A percentile compares a stretch with the other conserved stretches of the same genome.
These are phyloP conservation scores for Teratosphaeria gauchensis DNA, from an alignment of 2,329 filamentous ascomycete species.

Conservation along the genomic window DNA sequence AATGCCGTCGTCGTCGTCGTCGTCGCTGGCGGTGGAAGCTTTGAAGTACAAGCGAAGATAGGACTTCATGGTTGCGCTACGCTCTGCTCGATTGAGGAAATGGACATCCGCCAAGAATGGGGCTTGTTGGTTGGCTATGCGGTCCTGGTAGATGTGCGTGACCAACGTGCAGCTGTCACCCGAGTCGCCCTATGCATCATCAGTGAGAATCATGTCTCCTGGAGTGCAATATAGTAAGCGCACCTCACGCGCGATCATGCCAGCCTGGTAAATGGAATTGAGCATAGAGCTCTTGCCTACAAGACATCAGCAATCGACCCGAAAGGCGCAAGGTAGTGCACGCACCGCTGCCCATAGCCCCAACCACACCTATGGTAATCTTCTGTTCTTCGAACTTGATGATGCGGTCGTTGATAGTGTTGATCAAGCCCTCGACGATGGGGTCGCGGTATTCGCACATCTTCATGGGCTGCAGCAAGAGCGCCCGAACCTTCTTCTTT, in stretches of 20 bases:
- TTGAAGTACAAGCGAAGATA: constrained; percentile 5
- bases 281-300: constrained; percentile 14
- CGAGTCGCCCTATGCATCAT: constrained; percentile 7
- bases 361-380: constrained; percentile 7
- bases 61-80: constrained; percentile 3
- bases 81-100: constrained; percentile 8
- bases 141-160: constrained; percentile 7
- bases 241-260: constrained; percentile 12
- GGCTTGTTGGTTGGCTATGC: constrained; percentile 5
- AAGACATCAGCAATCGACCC: neutral
- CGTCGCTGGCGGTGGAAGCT: neutral
- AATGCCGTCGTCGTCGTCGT: neutral
- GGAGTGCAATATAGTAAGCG: too few species aligned
- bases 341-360: constrained; percentile 12
- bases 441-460: constrained; percentile 1
- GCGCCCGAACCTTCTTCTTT: neutral
- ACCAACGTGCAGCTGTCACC: constrained; percentile 14
- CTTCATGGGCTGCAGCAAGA: neutral
- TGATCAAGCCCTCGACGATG: constrained; percentile 3
- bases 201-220: too few species aligned
- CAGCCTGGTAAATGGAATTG: constrained; percentile 15
- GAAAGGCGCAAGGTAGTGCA: neutral
- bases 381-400: neutral
- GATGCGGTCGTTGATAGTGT: neutral
- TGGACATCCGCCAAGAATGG: constrained; percentile 11